phyloP scores from a whole-genome alignment of 257 asterid genomes.

The Gentiana macrophylla region DNA sequence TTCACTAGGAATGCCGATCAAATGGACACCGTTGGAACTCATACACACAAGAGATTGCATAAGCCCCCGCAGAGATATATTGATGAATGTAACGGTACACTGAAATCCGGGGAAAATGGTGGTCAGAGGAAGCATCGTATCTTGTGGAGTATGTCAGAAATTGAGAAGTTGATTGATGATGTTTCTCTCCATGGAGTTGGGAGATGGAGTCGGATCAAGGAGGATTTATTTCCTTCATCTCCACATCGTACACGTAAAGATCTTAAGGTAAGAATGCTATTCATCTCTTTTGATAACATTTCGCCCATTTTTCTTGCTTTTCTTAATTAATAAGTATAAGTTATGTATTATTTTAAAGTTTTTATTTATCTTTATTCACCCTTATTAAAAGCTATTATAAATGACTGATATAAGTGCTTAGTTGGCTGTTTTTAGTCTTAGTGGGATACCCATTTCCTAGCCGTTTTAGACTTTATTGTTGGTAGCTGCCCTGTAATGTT shows the following conservation, averaged over 20 bases:
- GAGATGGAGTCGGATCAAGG: slow-evolving; percentile 85
- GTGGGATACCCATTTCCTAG: too few relatives aligned
- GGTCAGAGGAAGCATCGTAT: slow-evolving; percentile 74
- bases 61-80: slow-evolving; percentile 89
- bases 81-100: slow-evolving; percentile 34
- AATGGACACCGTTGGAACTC: slow-evolving; percentile 17
- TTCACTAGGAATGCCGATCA: slow-evolving; percentile 20
- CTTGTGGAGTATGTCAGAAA: slow-evolving; percentile 80
- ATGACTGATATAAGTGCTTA: too few relatives aligned
- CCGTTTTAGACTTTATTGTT: too few relatives aligned
- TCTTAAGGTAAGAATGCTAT: slow-evolving; percentile 52
- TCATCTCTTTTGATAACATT: too few relatives aligned
- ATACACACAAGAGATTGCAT: slow-evolving; percentile 66
- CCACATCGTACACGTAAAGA: slow-evolving; percentile 84
- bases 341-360: too few relatives aligned
- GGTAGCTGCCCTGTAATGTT: too few relatives aligned
- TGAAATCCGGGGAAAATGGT: slow-evolving; percentile 26
- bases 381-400: too few relatives aligned
- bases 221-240: slow-evolving; percentile 60
- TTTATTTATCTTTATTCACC: too few relatives aligned
- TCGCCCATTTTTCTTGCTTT: too few relatives aligned
- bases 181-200: slow-evolving; percentile 89
- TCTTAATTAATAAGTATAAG: too few relatives aligned
- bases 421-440: too few relatives aligned
- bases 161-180: slow-evolving; percentile 67